Conservation (phyloP, 2,329 filamentous ascomycete species). For the Colletotrichum godetiae region DNA sequence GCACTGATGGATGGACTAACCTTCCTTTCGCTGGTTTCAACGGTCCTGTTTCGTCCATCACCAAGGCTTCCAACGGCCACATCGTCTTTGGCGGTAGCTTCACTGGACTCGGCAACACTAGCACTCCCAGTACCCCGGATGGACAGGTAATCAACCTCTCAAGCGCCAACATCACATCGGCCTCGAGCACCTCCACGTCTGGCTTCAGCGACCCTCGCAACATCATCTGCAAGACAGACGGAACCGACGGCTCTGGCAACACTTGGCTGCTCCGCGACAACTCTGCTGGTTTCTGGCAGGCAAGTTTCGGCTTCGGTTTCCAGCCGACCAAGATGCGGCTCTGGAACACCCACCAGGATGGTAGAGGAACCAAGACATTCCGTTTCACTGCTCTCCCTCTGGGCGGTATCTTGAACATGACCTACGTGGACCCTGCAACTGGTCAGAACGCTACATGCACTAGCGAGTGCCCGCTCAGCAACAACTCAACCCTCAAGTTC, state of each 20-base stretch:
- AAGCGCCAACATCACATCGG: conserved; percentile 78
- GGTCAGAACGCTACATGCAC: conserved; percentile 80
- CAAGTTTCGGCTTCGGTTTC: conserved; percentile 85
- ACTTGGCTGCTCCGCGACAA: conserved; percentile 86
- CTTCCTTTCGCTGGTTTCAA: conserved; percentile 96
- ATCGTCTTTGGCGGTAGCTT: conserved; percentile 94
- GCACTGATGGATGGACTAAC: conserved; percentile 76
- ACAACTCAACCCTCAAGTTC: conserved; percentile 71
- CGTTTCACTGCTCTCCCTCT: conserved; percentile 87
- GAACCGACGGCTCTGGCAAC: conserved; percentile 75
- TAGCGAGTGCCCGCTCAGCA: conserved; percentile 84
- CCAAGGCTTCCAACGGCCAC: conserved; percentile 81
- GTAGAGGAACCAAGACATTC: conserved; percentile 88
- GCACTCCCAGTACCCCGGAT: conserved; percentile 73
- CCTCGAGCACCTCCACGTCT: conserved; percentile 67
- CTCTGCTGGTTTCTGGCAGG: conserved; percentile 84
- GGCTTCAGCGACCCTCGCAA: conserved; percentile 82
- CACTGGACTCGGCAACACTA: conserved; percentile 86
- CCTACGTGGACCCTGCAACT: conserved; percentile 81
- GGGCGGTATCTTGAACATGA: conserved; percentile 95
- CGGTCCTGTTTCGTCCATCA: conserved; percentile 87
- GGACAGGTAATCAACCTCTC: conserved; percentile 86
- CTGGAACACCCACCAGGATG: conserved; percentile 87
- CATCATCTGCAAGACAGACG: conserved; percentile 82
- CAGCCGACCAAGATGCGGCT: conserved; percentile 87